Percentiles rank a stretch among this genome's conserved stretches.
Evolutionary conservation across 1,284 basidiomycete genomes (phyloP).

Genomic region (Trichosporon sp.): DNA sequence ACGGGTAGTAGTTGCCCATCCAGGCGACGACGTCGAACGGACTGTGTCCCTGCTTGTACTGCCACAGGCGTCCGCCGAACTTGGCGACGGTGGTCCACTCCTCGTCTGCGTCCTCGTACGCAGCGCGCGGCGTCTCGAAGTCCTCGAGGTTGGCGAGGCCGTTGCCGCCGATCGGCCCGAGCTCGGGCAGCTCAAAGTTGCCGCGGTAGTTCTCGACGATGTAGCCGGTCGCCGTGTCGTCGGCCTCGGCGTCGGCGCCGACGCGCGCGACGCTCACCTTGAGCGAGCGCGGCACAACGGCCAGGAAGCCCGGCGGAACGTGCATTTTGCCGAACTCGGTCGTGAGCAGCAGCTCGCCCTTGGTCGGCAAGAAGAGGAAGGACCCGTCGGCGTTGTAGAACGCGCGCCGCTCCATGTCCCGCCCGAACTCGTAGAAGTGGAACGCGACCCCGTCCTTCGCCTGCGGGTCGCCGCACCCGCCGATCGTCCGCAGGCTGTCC

Average conservation of each 20-base stretch:
- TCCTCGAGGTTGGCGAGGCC: slow-evolving; percentile 62
- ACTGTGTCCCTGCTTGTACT: slow-evolving; percentile 51
- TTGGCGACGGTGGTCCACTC: slow-evolving; percentile 53
- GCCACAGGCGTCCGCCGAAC: slow-evolving; percentile 23
- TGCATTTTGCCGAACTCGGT: slow-evolving; percentile 66
- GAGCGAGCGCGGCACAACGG: slow-evolving; percentile 62
- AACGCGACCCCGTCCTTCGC: slow-evolving; percentile 60
- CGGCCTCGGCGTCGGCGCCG: neutral
- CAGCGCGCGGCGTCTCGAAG: slow-evolving; percentile 61
- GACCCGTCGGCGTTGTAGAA: slow-evolving; percentile 66
- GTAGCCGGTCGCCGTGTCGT: slow-evolving; percentile 41
- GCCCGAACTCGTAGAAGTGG: slow-evolving; percentile 61
- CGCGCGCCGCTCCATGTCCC: slow-evolving; percentile 61
- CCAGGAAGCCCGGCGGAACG: slow-evolving; percentile 61
- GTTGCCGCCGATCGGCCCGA: slow-evolving; percentile 62
- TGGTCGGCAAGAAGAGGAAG: slow-evolving; percentile 62
- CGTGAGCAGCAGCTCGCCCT: slow-evolving; percentile 62
- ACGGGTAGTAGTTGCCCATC: slow-evolving; percentile 66
- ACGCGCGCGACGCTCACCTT: slow-evolving; percentile 56
- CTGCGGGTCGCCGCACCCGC: slow-evolving; percentile 62
- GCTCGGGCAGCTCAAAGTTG: slow-evolving; percentile 62
- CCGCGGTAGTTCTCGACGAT: slow-evolving; percentile 61
- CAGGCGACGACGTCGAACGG: slow-evolving; percentile 62
- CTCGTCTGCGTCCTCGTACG: slow-evolving; percentile 54
- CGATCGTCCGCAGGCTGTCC: slow-evolving; percentile 61